Evolutionary conservation across 2,329 filamentous ascomycete genomes (phyloP).

Genomic region (Aspergillus tubingensis): DNA sequence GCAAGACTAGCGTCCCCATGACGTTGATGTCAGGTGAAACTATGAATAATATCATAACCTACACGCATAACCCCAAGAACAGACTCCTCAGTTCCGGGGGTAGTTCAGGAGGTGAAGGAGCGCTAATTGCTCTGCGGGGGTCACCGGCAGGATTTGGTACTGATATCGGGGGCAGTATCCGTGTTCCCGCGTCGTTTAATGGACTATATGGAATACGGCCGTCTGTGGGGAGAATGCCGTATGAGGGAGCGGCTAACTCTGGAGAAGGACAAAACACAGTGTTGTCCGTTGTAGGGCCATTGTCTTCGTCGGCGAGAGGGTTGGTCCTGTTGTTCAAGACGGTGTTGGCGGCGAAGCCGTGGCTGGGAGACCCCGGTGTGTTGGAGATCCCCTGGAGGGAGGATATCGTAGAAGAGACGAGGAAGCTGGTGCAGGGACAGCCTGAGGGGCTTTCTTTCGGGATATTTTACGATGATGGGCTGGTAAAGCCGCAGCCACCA

Average conservation of each 20-base stretch:
- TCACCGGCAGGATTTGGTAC: conserved; percentile 60
- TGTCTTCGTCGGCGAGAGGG: conserved; percentile 58
- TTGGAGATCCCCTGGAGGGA: conserved; percentile 67
- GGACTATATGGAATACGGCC: conserved; percentile 60
- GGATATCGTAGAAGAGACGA: conserved; percentile 40
- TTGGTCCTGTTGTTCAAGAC: conserved; percentile 59
- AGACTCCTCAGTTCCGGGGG: conserved; percentile 57
- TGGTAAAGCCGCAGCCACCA: conserved; percentile 58
- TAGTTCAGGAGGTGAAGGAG: conserved; percentile 61
- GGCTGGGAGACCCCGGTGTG: conserved; percentile 67
- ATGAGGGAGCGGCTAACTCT: conserved; percentile 62
- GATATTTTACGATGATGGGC: conserved; percentile 55
- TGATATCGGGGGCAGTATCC: conserved; percentile 59
- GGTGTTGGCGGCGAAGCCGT: conserved; percentile 61
- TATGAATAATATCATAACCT: conserved; percentile 62
- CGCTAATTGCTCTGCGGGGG: conserved; percentile 57
- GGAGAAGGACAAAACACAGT: conserved; percentile 66
- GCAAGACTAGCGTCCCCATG: conserved; percentile 58
- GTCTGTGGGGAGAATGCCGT: conserved; percentile 55
- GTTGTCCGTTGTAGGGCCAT: conserved; percentile 63
- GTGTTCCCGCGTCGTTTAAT: conserved; percentile 63
- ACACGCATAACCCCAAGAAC: conserved; percentile 60
- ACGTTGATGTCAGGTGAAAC: conserved; percentile 62
- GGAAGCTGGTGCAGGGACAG: conserved; percentile 42
- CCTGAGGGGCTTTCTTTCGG: conserved; percentile 54